Base-by-base conservation (phyloP, 2,329 filamentous ascomycete genomes). In the Dactylellina sp. region DNA sequence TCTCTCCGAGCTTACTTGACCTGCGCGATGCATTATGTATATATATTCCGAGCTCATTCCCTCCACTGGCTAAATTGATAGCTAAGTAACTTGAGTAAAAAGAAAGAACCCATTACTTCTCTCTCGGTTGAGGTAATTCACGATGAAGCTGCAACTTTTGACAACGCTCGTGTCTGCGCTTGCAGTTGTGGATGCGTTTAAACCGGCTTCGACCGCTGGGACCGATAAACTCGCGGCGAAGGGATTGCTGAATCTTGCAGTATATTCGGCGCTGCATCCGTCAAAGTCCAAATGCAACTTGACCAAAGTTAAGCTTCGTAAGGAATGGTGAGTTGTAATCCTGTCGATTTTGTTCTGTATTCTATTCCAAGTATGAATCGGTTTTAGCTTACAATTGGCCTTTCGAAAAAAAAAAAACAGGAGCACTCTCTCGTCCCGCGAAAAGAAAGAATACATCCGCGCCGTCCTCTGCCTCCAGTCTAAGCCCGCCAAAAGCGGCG, bases 401-500 rank as follows among this genome's bases (percentile, higher is more conserved):
- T 55, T 1, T n/a, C 16, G 11, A 24, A 28, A 55, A 40, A 47
- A 12, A 14, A 4, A 5, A 47, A n/a, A 40, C 35, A 76, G 78
- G 78, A 60, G 78, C 22, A 66, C 72, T 11, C 76, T 79, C 0
- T 65, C 77, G 18, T 74, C 55, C 1, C 35, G 65, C 11, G 77
- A 79, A 71, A 76, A 78, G 18, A 78, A 78, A 59, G 75, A 60
- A n/a, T 80, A 78, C 59, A 77, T 78, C 49, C 71, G 77, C 42
- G 79, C 76, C 7, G 74, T 80, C 18, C 74, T 76, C 47, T 80
- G 79, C 46, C 65, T 80, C 2, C 78, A 77, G 76, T 66, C 76
- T 14, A 77, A 77, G 60, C 79, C 79, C 32, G 72, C 77, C 11
- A 76, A 78, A 62, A 76, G 68, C 18, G 68, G 62, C 16, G 42